Evolutionary conservation across 768 basidiomycete genomes (phyloP).

Genomic region (Russula virescens): DNA sequence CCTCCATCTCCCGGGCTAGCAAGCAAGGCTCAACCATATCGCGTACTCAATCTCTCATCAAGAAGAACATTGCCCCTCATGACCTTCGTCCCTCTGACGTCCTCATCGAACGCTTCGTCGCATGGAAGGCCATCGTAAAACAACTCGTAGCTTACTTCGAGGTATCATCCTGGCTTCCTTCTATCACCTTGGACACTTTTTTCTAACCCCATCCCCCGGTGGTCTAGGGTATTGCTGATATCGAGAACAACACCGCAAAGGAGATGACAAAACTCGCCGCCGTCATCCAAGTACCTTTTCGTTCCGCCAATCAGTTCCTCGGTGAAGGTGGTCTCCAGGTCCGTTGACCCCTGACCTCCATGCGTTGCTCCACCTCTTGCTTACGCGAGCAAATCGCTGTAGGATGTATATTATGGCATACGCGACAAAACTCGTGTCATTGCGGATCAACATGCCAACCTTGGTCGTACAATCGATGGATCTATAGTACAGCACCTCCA

Average conservation of each 20-base stretch:
- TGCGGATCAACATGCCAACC: constrained; percentile 94
- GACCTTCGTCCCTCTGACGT: constrained; percentile 92
- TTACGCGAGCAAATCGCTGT: neutral
- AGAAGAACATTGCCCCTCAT: constrained; percentile 86
- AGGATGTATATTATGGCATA: constrained; percentile 91
- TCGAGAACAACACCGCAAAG: constrained; percentile 89
- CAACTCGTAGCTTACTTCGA: constrained; percentile 92
- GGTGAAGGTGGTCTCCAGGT: constrained; percentile 96
- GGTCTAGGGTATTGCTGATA: constrained; percentile 61
- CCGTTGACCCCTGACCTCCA: constrained; percentile 17
- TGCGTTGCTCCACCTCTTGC: neutral
- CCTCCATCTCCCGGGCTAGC: constrained; percentile 61
- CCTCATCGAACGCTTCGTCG: constrained; percentile 89
- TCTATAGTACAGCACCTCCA: constrained; percentile 97
- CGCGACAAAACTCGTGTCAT: constrained; percentile 90
- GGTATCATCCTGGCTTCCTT: constrained; percentile 30
- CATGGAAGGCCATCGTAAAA: constrained; percentile 96
- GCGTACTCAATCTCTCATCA: constrained; percentile 81
- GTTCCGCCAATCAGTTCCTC: constrained; percentile 92
- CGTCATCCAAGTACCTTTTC: constrained; percentile 96
- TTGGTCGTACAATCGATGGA: constrained; percentile 92
- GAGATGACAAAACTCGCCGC: constrained; percentile 91
- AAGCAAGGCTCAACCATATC: constrained; percentile 68
- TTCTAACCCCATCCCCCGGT: neutral
- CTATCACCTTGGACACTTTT: neutral